Base-by-base conservation (phyloP, 768 basidiomycete genomes). In the Suillus occidentalis region DNA sequence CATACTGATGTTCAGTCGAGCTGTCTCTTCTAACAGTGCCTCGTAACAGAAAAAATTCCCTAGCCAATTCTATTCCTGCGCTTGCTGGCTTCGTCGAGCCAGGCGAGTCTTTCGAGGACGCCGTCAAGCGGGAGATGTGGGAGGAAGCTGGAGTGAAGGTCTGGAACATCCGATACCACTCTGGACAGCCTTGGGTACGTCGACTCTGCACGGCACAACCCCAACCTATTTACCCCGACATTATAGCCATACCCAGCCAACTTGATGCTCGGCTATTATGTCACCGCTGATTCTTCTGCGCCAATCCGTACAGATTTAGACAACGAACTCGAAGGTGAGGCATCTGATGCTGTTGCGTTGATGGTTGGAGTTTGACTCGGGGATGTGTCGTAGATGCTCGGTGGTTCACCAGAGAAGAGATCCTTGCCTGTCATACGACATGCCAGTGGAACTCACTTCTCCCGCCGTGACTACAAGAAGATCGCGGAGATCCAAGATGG, bases 81-180 rank as follows among this genome's bases (percentile, higher is more conserved):
- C 78, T 98, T 36, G 94, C 96, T 1, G 97, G 97, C 3, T 99
- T 98, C 73, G 85, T 96, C 53, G 97, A 98, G 74, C 94, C 95
- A 6, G 95, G 91, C 12, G 97, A 99, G 75, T 87, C 91, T 0
- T 90, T 97, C 67, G 97, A 99, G 73, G 95, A 98, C 69, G 91
- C 96, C 2, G 95, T 98, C 37, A 82, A 85, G 61, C 84, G 97
- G 45, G 97, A 99, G 76, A 89, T 97, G 75, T 94, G 94, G 89
- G 97, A 99, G 75, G 97, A 99, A 76, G 92, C 94, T 2, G 97
- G 97, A 5, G 84, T 99, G n/a, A 85, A 83, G 56, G 92, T 94
- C 28, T 90, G 89, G 80, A 84, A 94, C 68, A 84, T 95, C 31
- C 83, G 82, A 68, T 98, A 97, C 73, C 93, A 95, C 75, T 92